Base-by-base conservation (phyloP, 108 stramenopile genomes). In the Seminavis robusta region DNA sequence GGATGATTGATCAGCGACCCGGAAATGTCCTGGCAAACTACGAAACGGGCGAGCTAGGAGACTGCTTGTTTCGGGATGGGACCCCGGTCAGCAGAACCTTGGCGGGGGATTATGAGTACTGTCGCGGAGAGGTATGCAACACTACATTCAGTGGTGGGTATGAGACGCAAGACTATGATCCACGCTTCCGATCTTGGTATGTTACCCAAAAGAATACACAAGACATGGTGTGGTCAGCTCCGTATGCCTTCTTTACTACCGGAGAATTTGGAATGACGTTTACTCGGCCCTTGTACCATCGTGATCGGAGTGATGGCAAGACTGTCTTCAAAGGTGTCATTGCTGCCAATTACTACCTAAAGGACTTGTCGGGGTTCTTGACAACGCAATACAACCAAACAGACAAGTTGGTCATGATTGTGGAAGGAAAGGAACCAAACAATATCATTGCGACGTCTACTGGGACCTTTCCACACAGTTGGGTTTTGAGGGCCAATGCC, bases 311-410 rank as follows among this genome's bases (percentile, higher is more conserved):
- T 6, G 37, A 47, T 11, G 64, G 69, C 3, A 19, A 32, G 11
- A 67, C 59, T 21, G 52, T 73, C 17, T 78, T 78, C 61, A 42
- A 38, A 10, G 77, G 77, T 4, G 77, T 78, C 2, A 15, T 78
- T 21, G 67, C 67, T n/a, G 46, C 69, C 34, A 68, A 78, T 54
- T 62, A 67, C 32, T n/a, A n/a, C 52, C 33, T 70, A 2, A 37
- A 57, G 11, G 55, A 59, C 29, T 53, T 69, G 13, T 42, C 59
- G 0, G 28, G 25, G 19, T 69, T 73, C 29, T 30, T 69, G 41
- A 19, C 21, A 10, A 47, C 65, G 8, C 45, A 36, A 32, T 73
- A 72, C 56, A 45, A 37, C 1, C 29, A 67, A 10, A 37, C 57
- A 25, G 49, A 37, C 10, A 55, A 47, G 1, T 38, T 57, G 0